phyloP scores from a whole-genome alignment of 306 rosid species.

The Vigna nakashimae region DNA sequence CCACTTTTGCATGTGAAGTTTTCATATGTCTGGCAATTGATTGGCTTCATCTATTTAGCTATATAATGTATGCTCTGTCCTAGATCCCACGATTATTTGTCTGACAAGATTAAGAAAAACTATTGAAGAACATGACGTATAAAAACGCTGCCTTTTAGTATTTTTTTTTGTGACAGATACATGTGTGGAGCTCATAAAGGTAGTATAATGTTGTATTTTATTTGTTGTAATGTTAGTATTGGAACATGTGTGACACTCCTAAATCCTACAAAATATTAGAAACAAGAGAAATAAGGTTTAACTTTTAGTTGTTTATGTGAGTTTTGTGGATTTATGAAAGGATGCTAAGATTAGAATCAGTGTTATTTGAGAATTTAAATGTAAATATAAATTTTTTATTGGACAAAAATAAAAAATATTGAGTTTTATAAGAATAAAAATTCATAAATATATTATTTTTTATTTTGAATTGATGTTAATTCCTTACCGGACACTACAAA shows the following conservation, averaged over 20 bases:
- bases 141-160: neutral
- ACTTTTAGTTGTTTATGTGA: neutral
- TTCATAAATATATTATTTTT: no score
- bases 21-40: neutral
- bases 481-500: no score
- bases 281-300: neutral
- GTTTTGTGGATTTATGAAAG: no score
- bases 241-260: neutral
- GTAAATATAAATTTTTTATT: no score
- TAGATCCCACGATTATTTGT: neutral
- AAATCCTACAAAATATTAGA: neutral
- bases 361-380: no score
- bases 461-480: no score
- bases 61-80: neutral
- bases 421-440: no score
- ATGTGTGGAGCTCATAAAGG: neutral
- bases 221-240: neutral
- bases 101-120: conserved; percentile 2
- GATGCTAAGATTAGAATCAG: no score
- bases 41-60: conserved; percentile 9
- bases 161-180: neutral
- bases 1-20: conserved; percentile 19
- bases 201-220: no score
- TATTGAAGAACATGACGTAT: neutral
- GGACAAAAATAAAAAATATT: no score